Evolutionary conservation across 139 green algal species (phyloP), one percentile per base, ranked within the genome.

Genomic region (Chlorella sp.): DNA sequence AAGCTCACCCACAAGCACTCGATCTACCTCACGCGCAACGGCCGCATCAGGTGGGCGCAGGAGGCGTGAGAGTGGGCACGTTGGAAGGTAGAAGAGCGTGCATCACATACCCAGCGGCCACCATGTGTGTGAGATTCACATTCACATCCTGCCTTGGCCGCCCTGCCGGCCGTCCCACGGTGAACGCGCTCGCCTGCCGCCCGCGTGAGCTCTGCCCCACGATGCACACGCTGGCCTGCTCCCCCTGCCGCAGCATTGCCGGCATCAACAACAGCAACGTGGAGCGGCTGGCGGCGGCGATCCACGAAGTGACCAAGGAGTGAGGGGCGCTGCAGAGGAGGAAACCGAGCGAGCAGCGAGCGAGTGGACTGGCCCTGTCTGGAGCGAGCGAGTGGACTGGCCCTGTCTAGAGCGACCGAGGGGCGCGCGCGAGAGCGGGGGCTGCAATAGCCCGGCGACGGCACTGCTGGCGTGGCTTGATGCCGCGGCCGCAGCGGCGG

Each of bases 21-120:
- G 80, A 97, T 98, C 77, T 98, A 96, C 87, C 92, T 98, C 48
- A 97, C 93, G 0, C 81, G 92, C 50, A 97, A 98, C 77, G 94
- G 94, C 14, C 89, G 94, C 79, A 98, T 98, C 83, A 51, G 35
- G 29, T 67, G 60, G 36, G 19, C 59, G 31, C 33, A 3, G 31
- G n/a, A n/a, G n/a, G n/a, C n/a, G n/a, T n/a, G n/a, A n/a, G n/a
- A n/a, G n/a, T n/a, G n/a, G n/a, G n/a, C n/a, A n/a, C n/a, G n/a
- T n/a, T n/a, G n/a, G n/a, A n/a, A n/a, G n/a, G n/a, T n/a, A n/a
- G n/a, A n/a, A n/a, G n/a, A n/a, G n/a, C n/a, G n/a, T n/a, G n/a
- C n/a, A n/a, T n/a, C n/a, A n/a, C n/a, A n/a, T n/a, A n/a, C n/a
- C n/a, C n/a, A n/a, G n/a, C n/a, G n/a, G n/a, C n/a, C n/a, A n/a